phyloP scores from a whole-genome alignment of 2,329 filamentous ascomycete genomes.

The Aspergillus sp. region DNA sequence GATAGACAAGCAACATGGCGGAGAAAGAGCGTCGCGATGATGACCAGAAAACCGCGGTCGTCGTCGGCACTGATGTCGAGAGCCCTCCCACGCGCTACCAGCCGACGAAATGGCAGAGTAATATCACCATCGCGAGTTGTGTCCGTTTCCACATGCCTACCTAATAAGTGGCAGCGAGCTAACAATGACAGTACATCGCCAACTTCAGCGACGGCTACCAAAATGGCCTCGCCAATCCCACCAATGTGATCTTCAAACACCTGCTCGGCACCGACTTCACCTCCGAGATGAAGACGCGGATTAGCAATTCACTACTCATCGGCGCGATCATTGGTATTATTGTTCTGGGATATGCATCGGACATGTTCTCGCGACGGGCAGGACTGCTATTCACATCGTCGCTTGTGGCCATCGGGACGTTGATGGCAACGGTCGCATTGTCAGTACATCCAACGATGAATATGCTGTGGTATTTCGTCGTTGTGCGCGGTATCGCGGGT shows the following conservation, averaged over 20 bases:
- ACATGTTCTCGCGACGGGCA: slow-evolving; percentile 22
- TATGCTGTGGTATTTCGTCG: slow-evolving; percentile 34
- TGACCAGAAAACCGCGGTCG: neutral
- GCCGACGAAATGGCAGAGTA: slow-evolving; percentile 21
- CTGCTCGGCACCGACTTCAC: slow-evolving; percentile 18
- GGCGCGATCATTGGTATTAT: slow-evolving; percentile 25
- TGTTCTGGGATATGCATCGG: slow-evolving; percentile 21
- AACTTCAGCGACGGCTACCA: slow-evolving; percentile 29
- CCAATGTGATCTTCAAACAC: slow-evolving; percentile 26
- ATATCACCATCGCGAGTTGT: slow-evolving; percentile 24
- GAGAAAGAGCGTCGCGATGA: neutral
- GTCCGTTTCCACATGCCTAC: slow-evolving; percentile 9
- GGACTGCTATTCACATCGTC: slow-evolving; percentile 24
- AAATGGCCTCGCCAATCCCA: slow-evolving; percentile 24
- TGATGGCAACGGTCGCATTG: slow-evolving; percentile 33
- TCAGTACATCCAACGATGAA: slow-evolving; percentile 26
- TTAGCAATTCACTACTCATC: slow-evolving; percentile 24
- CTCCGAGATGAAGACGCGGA: slow-evolving; percentile 24
- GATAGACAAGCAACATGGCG: neutral
- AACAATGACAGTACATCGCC: slow-evolving; percentile 17
- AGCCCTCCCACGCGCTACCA: slow-evolving; percentile 5
- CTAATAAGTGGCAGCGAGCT: neutral
- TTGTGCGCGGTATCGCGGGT: slow-evolving; percentile 31
- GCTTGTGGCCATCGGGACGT: slow-evolving; percentile 21
- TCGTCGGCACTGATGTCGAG: neutral